Conservation (phyloP, 1,139 yeast species). For the Suhomyces bribrorum region DNA sequence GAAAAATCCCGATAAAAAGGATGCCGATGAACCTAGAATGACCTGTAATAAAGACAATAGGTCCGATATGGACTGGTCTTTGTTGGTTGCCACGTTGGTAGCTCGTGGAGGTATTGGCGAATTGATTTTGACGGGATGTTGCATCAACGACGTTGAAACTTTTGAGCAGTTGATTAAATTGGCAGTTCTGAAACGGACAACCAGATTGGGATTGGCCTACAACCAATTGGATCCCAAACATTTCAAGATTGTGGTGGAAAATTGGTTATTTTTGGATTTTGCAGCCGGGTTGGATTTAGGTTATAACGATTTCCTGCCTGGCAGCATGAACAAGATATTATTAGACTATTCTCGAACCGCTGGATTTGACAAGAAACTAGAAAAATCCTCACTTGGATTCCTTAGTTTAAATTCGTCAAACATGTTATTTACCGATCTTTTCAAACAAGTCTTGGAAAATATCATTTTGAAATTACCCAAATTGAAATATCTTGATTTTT, state of each 20-base stretch:
- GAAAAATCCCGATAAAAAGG: slow-evolving; percentile 22
- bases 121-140: slow-evolving; percentile 69
- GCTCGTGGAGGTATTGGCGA: slow-evolving; percentile 76
- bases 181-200: slow-evolving; percentile 53
- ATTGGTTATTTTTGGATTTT: slow-evolving; percentile 38
- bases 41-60: slow-evolving; percentile 56
- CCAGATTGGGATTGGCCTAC: slow-evolving; percentile 67
- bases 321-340: slow-evolving; percentile 28
- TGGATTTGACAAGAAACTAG: slow-evolving; percentile 22
- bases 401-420: slow-evolving; percentile 57
- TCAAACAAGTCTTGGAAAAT: slow-evolving; percentile 35
- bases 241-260: slow-evolving; percentile 46
- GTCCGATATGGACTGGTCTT: slow-evolving; percentile 75
- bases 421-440: slow-evolving; percentile 32
- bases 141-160: slow-evolving; percentile 54
- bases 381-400: slow-evolving; percentile 35
- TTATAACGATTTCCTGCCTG: slow-evolving; percentile 60
- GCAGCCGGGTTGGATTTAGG: slow-evolving; percentile 68
- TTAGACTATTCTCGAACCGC: slow-evolving; percentile 24
- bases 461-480: slow-evolving; percentile 46
- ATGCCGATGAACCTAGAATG: slow-evolving; percentile 52
- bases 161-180: slow-evolving; percentile 59
- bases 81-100: slow-evolving; percentile 66
- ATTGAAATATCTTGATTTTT: slow-evolving; percentile 64
- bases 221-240: slow-evolving; percentile 58